A percentile compares a stretch with the other conserved stretches of the same genome.
Evolutionary conservation across 352 stramenopile species (phyloP).

Genomic region (Stramenopiles sp.): DNA sequence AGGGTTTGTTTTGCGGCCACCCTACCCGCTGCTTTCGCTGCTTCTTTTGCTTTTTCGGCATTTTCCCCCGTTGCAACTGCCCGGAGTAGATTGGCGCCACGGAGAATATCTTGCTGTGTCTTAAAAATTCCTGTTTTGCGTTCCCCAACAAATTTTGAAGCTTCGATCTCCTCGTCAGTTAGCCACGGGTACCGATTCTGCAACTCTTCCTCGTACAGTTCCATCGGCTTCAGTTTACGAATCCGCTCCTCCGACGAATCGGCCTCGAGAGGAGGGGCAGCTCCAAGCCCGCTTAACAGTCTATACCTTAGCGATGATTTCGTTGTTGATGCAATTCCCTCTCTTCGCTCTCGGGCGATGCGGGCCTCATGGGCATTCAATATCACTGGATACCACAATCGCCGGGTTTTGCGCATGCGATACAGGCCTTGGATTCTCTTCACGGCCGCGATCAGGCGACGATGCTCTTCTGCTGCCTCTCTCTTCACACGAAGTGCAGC

Average conservation of each 20-base stretch:
- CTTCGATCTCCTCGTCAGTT: background rate
- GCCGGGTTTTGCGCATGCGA: background rate
- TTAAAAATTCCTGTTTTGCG: background rate
- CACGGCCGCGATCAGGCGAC: background rate
- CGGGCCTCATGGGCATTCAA: background rate
- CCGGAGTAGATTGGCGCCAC: background rate
- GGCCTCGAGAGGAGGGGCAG: background rate
- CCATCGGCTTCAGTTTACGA: background rate
- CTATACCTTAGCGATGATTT: background rate
- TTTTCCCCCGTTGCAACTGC: background rate
- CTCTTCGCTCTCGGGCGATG: background rate
- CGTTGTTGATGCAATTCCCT: background rate
- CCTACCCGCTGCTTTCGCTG: background rate
- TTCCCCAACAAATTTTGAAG: background rate
- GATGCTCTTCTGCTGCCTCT: background rate
- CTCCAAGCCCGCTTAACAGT: background rate
- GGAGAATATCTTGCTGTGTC: background rate
- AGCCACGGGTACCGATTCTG: background rate
- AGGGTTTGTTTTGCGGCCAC: background rate
- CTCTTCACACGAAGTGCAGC: background rate
- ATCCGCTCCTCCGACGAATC: background rate
- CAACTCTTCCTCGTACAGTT: background rate
- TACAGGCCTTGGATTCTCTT: conserved; percentile 6
- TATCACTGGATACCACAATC: conserved; percentile 6
- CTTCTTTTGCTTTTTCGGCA: background rate